Evolutionary conservation across 495 filamentous ascomycete genomes (phyloP).

Genomic region (Melanomma pulvis-pyrius): DNA sequence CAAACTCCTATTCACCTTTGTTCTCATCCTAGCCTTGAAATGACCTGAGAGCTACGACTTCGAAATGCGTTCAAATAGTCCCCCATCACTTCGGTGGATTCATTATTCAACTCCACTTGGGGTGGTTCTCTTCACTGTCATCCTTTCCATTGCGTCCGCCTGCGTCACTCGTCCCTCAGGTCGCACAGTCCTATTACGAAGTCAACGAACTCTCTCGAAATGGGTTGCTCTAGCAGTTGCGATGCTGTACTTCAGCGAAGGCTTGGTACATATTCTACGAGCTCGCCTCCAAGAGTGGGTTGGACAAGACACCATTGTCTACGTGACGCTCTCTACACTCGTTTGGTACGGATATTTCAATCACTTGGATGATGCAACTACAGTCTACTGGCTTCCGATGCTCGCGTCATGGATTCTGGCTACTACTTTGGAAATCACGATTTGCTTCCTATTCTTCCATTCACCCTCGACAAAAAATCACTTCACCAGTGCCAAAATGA

Average conservation of each 20-base stretch:
- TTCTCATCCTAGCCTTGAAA: not conserved
- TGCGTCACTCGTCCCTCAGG: constrained; percentile 12
- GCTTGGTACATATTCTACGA: not conserved
- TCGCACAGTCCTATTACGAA: not conserved
- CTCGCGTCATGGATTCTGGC: not conserved
- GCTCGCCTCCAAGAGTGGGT: not conserved
- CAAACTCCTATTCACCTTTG: not conserved
- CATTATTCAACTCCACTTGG: constrained; percentile 1
- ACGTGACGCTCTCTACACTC: not conserved
- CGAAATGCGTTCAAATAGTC: not conserved
- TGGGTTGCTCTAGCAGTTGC: constrained; percentile 1
- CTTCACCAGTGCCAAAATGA: not conserved
- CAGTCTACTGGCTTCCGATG: constrained; percentile 1
- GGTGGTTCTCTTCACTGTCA: not conserved
- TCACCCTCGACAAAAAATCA: not conserved
- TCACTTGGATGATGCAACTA: not conserved
- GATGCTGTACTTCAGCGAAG: not conserved
- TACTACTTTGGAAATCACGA: constrained; percentile 2
- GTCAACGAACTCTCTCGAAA: not conserved
- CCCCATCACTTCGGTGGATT: not conserved
- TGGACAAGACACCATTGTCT: not conserved
- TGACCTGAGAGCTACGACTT: not conserved
- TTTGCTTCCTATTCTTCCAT: not conserved
- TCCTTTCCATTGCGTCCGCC: not conserved
- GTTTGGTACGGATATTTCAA: constrained; percentile 2